Base-by-base conservation (phyloP, 306 rosid species). In the Senna tora region DNA sequence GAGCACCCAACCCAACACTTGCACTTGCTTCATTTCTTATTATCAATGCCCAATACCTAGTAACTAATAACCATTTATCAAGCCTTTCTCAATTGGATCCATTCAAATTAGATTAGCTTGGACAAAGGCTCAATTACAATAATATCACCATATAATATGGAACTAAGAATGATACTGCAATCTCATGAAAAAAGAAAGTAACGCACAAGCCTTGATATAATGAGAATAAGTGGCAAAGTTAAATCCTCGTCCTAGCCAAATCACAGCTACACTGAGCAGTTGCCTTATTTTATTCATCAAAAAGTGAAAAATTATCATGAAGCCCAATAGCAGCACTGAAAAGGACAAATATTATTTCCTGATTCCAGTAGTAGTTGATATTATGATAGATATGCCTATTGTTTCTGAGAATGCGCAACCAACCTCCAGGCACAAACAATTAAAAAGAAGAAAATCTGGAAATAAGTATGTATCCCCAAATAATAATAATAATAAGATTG, bases 241-340 rank as follows among this genome's bases (percentile, higher is more conserved):
- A 75, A 73, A 79, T 77, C 79, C 77, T 83, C 73, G 77, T 58
- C 82, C 72, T 75, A 57, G 71, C 82, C 85, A 75, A 67, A 79
- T 79, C 72, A 80, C 83, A 81, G 69, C 71, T 16, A 81, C 69
- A 79, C 72, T 46, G 72, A 84, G 68, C 83, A 86, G 73, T 71
- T 73, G 76, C 82, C 82, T 77, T 83, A 82, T 78, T 83, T 79
- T 79, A 86, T 75, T 80, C 82, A 84, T 77, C 55, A 28, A 64
- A 77, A 81, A 76, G 70, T 57, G 45, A 71, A 67, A 82, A 79
- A 79, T 73, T 70, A 82, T 64, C 85, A 84, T 79, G 84, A 90
- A 56, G 84, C 84, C 80, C 82, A 71, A 73, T 69, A 81, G 65
- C 86, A 77, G 83, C 78, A 80, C 83, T 70, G 69, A 65, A 80